A percentile compares a stretch with the other conserved stretches of the same genome.
These are phyloP conservation scores for Dissophora globulifera DNA, from an alignment of 192 early-diverging fungal species.

Conservation along the genomic window DNA sequence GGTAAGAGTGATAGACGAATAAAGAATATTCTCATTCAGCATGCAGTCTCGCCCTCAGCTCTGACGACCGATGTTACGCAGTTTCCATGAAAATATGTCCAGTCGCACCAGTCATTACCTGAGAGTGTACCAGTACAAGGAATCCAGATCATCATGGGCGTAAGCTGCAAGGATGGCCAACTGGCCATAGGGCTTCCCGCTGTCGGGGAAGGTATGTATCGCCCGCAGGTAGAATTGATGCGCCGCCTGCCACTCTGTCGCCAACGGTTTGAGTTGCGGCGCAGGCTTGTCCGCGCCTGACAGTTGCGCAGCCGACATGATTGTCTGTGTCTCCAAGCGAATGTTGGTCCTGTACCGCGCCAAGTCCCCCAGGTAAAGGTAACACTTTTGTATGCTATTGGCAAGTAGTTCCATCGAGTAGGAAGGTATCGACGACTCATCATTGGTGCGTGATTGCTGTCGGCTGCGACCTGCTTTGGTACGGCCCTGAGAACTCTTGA, in stretches of 20 bases:
- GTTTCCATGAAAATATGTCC: too few species aligned
- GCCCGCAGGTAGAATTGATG: slow-evolving; percentile 28
- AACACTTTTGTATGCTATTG: slow-evolving; percentile 61
- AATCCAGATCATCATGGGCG: slow-evolving; percentile 54
- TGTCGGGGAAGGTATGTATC: slow-evolving; percentile 32
- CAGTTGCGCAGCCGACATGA: slow-evolving; percentile 14
- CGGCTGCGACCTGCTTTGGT: slow-evolving; percentile 14
- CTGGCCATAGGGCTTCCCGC: slow-evolving; percentile 57
- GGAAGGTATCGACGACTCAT: not conserved
- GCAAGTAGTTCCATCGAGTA: slow-evolving; percentile 46
- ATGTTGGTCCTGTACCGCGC: slow-evolving; percentile 60
- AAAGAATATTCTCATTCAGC: too few species aligned
- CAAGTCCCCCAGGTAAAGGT: slow-evolving; percentile 65
- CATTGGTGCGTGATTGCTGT: slow-evolving; percentile 33
- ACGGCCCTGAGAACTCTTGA: slow-evolving; percentile 10
- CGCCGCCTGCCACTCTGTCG: slow-evolving; percentile 34
- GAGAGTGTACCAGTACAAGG: slow-evolving; percentile 58
- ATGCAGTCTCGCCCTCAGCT: too few species aligned
- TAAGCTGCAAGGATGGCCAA: slow-evolving; percentile 55
- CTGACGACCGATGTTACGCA: too few species aligned
- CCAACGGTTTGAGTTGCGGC: slow-evolving; percentile 7
- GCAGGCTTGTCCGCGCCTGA: not conserved
- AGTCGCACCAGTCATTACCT: slow-evolving; percentile 31
- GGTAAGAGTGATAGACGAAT: too few species aligned
- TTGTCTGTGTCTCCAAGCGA: slow-evolving; percentile 27